Evolutionary conservation across 306 rosid genomes (phyloP), one percentile per base, ranked within the genome.

Genomic region (Corylus avellana): DNA sequence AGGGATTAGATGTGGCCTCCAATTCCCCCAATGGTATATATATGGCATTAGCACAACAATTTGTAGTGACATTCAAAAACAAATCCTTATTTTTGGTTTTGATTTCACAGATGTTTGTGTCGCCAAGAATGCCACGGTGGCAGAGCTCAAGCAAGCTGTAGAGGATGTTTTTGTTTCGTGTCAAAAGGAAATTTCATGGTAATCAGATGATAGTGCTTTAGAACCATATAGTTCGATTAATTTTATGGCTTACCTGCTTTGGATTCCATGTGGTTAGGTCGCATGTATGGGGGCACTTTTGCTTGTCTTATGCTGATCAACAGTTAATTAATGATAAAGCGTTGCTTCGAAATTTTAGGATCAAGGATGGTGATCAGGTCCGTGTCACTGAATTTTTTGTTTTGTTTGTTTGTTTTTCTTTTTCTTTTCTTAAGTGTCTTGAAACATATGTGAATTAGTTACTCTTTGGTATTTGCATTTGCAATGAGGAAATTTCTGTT

Each of bases 341-440:
- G 7, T 54, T 6, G 56, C 68, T 88, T 55, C 78, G 62, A 67
- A 73, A 27, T 53, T 73, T 78, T 55, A 87, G 91, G 70, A 83
- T 88, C 50, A 83, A 88, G 73, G 91, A 88, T 73, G 89, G 91
- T 54, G 91, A 88, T 80, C 91, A 88, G 88, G 91, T 88, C 14
- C 53, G 68, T 47, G 1, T n/a, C 3, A 42, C 46, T 42, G 7
- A 4, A 4, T 4, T 39, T 39, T 4, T 39, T 37, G 6, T 29
- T 29, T 29, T 29, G 32, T 29, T 29, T 29, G 1, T 32, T 1
- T 32, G 2, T 32, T 32, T 32, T 1, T 32, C 6, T 42, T 5
- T 14, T 75, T 2, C 16, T 69, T 16, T 16, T 44, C 12, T 63
- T 63, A 18, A 8, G 29, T 14, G 47, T 67, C 6, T 29, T 8